phyloP scores from a whole-genome alignment of 2,329 filamentous ascomycete species.

The Colletotrichum sp. region DNA sequence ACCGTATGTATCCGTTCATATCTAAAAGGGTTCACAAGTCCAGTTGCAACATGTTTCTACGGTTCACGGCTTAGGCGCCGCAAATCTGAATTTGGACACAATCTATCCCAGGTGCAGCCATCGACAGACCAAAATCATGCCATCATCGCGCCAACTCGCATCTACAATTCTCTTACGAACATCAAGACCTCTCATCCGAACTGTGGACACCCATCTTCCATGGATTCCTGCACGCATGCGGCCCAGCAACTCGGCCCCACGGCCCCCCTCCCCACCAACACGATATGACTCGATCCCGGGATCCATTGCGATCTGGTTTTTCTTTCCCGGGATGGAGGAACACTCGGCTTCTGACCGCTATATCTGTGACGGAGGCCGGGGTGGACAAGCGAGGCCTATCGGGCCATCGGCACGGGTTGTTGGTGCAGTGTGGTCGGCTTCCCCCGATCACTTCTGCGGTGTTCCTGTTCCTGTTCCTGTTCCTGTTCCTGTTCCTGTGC shows the following conservation, averaged over 20 bases:
- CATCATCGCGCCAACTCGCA: background rate
- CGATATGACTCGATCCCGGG: background rate
- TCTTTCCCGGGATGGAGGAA: background rate
- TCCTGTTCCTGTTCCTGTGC: background rate
- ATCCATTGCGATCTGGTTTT: background rate
- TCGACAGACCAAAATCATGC: background rate
- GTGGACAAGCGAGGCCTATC: background rate
- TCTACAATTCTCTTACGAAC: background rate
- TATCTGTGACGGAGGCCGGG: constrained; percentile 3
- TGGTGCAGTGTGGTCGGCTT: background rate
- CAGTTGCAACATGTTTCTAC: background rate
- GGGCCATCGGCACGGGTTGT: background rate
- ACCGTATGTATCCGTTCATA: background rate
- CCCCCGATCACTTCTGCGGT: background rate
- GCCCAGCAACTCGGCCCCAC: background rate
- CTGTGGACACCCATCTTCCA: background rate
- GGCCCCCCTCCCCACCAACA: background rate
- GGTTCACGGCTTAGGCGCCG: too few species aligned
- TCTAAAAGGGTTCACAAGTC: too few species aligned
- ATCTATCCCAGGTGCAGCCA: background rate
- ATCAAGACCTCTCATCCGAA: background rate
- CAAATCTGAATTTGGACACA: background rate
- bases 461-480: background rate
- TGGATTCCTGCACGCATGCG: background rate
- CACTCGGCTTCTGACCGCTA: background rate